Conservation (phyloP, 2,329 filamentous ascomycete species). For the Fusarium buharicum region DNA sequence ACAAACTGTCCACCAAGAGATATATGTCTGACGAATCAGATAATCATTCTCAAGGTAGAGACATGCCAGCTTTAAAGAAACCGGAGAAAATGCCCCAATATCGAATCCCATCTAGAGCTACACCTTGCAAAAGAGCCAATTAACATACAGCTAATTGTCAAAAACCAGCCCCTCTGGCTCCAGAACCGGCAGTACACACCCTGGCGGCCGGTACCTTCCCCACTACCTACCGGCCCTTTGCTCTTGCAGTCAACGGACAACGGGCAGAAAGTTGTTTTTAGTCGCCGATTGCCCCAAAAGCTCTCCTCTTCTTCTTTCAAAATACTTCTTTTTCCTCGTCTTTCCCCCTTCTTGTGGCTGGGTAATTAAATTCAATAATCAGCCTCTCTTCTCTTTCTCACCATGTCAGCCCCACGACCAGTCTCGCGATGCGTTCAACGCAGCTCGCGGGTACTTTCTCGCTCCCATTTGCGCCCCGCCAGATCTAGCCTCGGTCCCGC, state of each 20-base stretch:
- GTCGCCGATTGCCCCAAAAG: conserved; percentile 32
- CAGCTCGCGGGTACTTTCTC: conserved; percentile 49
- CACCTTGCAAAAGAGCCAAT: conserved; percentile 37
- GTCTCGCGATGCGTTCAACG: conserved; percentile 55
- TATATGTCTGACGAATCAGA: not conserved
- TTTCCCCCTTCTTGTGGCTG: conserved; percentile 43
- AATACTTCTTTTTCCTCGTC: not conserved
- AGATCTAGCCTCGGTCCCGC: conserved; percentile 40
- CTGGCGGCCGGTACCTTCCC: conserved; percentile 21
- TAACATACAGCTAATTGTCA: conserved; percentile 41
- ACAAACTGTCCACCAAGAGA: not conserved
- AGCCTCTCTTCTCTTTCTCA: conserved; percentile 7
- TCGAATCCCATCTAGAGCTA: conserved; percentile 4
- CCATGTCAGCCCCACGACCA: conserved; percentile 53
- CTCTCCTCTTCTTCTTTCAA: conserved; percentile 6
- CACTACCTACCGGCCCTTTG: conserved; percentile 23
- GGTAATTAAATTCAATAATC: conserved; percentile 14
- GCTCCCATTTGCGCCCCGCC: conserved; percentile 44
- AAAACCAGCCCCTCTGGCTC: conserved; percentile 14
- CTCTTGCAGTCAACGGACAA: conserved; percentile 25
- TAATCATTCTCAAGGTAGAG: not conserved
- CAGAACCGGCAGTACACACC: conserved; percentile 20
- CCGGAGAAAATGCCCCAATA: conserved; percentile 8
- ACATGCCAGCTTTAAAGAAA: conserved; percentile 5
- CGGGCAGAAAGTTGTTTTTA: conserved; percentile 33